Evolutionary conservation across 306 rosid species (phyloP), one percentile per base, ranked within the genome.

Genomic region (Morella rubra): DNA sequence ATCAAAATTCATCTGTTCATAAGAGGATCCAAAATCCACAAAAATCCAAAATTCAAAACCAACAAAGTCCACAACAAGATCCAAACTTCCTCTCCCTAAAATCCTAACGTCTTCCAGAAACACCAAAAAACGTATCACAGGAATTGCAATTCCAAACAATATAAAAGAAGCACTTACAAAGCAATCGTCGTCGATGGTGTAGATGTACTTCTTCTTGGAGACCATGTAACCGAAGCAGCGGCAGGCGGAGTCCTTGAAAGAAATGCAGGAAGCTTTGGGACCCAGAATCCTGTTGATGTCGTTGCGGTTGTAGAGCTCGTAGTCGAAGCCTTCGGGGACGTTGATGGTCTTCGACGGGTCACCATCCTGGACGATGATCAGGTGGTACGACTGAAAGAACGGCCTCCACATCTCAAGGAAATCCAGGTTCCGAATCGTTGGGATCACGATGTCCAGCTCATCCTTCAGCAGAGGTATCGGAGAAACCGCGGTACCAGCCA

Each of bases 181-280:
- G 91, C 97, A 90, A 37, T 93, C 97, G 61, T 93, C 97, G 37
- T 93, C 97, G 47, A 93, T 93, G 42, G 96, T 93, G 86, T 80
- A 93, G 89, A 90, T 77, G 81, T 93, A 92, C 92, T 90, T 90
- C 88, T 92, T 92, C 66, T 87, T 92, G 67, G 97, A 92, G 40
- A 92, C 69, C 84, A 85, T 7, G 83, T 46, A 92, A 8, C 92
- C 97, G 54, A 92, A 92, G 85, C 93, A 90, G 37, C 97, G 89
- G 52, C 96, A 92, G 51, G 96, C 93, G 55, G 96, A 89, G 81
- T 93, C 97, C 84, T 93, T 93, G 84, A 90, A 89, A 69, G 97
- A 93, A 74, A 93, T 93, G 81, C 97, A 93, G 5, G 90, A 81
- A 5, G 90, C 87, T 52, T 79, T 87, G 16, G 92, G 77, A 9